A percentile compares a stretch with the other conserved stretches of the same genome.
These are phyloP conservation scores for Melocanna baccifera DNA, from an alignment of 176 grass and related monocot genomes.

Conservation along the genomic window DNA sequence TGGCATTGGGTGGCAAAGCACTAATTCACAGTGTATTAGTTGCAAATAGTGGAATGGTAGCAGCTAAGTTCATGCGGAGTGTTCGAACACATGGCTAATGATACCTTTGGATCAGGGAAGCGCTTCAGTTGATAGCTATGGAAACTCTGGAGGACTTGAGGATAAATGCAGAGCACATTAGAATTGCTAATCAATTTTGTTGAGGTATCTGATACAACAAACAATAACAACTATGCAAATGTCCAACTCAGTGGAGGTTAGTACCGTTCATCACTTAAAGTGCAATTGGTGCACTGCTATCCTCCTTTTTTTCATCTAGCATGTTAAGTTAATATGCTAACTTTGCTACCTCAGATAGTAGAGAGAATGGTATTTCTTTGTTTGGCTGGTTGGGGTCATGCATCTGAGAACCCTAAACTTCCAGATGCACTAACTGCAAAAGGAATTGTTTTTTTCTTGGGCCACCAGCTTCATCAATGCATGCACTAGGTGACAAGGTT, in stretches of 20 bases:
- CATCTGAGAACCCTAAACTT: constrained; percentile 95
- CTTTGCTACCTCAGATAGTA: constrained; percentile 50
- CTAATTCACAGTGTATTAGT: constrained; percentile 86
- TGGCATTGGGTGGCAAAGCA: constrained; percentile 63
- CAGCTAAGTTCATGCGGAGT: constrained; percentile 89
- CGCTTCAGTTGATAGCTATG: constrained; percentile 91
- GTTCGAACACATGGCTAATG: constrained; percentile 81
- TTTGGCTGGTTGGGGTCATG: constrained; percentile 99
- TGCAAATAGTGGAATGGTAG: constrained; percentile 98
- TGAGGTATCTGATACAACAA: constrained; percentile 89
- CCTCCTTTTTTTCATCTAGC: neutral
- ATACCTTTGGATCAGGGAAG: constrained; percentile 92
- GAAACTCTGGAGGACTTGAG: constrained; percentile 88
- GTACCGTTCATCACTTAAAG: too few relatives aligned
- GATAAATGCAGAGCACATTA: constrained; percentile 96
- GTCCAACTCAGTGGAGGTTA: constrained; percentile 94
- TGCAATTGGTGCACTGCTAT: neutral
- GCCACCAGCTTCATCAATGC: constrained; percentile 83
- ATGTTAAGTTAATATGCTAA: neutral
- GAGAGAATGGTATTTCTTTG: constrained; percentile 74
- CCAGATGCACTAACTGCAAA: constrained; percentile 71
- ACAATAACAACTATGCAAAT: constrained; percentile 98
- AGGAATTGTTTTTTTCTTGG: constrained; percentile 91
- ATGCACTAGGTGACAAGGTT: constrained; percentile 92
- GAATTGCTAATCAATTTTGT: constrained; percentile 96